Percentiles rank a stretch among this genome's conserved stretches.
Conservation (phyloP, 306 rosid species). For the Vigna nakashimae region DNA sequence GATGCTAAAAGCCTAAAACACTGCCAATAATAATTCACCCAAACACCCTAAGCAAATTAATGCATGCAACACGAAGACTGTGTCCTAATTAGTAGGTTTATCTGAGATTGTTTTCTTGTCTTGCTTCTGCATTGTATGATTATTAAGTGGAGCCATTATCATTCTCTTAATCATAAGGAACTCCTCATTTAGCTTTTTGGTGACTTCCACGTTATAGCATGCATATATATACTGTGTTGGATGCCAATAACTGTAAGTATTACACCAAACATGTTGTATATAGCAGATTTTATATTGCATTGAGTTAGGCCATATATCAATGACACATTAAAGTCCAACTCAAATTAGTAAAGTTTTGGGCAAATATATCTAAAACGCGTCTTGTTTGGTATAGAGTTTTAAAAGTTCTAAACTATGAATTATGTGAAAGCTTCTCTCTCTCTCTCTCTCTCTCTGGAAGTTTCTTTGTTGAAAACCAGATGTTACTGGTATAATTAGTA, state of each 20-base stretch:
- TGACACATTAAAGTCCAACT: constrained; percentile 10
- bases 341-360: constrained; percentile 10
- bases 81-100: constrained; percentile 35
- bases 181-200: constrained; percentile 24
- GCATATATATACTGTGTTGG: constrained; percentile 18
- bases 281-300: neutral
- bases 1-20: constrained; percentile 33
- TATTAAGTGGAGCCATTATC: constrained; percentile 43
- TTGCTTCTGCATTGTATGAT: constrained; percentile 25
- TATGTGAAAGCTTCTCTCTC: neutral
- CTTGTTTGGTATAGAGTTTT: neutral
- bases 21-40: constrained; percentile 44
- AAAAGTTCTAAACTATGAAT: neutral
- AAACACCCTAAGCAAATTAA: neutral
- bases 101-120: constrained; percentile 39
- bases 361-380: neutral
- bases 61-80: constrained; percentile 37
- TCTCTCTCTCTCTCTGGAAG: neutral
- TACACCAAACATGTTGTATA: neutral
- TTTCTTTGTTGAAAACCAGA: neutral
- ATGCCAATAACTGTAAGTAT: constrained; percentile 34
- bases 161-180: constrained; percentile 42
- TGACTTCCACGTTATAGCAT: constrained; percentile 46
- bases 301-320: constrained; percentile 29
- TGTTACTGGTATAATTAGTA: constrained; percentile 1